These are phyloP conservation scores for Iberis amara DNA, from an alignment of 441 rosid genomes.

Conservation along the genomic window DNA sequence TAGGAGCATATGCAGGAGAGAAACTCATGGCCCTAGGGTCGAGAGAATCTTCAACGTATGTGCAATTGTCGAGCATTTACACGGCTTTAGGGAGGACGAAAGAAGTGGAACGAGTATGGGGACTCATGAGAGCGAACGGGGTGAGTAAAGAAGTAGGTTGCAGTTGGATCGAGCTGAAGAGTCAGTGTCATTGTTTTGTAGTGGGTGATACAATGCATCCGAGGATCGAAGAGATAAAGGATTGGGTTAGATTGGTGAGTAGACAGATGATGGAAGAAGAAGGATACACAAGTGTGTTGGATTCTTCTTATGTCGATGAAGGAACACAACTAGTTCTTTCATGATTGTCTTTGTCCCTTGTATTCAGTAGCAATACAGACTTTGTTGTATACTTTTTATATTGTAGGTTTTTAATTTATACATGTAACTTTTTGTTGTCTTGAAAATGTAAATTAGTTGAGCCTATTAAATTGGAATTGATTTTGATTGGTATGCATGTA, in stretches of 20 bases:
- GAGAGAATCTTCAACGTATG: constrained; percentile 71
- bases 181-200: constrained; percentile 55
- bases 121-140: constrained; percentile 53
- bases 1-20: constrained; percentile 84
- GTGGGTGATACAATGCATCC: constrained; percentile 74
- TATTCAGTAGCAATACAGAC: not conserved
- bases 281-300: constrained; percentile 14
- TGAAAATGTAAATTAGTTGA: too few relatives aligned
- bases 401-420: not conserved
- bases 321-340: constrained; percentile 22
- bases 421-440: too few relatives aligned
- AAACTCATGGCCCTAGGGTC: constrained; percentile 74
- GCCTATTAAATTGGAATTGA: too few relatives aligned
- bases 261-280: constrained; percentile 60
- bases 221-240: constrained; percentile 39
- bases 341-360: not conserved
- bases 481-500: too few relatives aligned
- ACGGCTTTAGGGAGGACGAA: constrained; percentile 46
- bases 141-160: constrained; percentile 78
- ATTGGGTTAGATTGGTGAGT: constrained; percentile 36
- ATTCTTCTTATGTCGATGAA: constrained; percentile 18
- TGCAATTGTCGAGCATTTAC: constrained; percentile 56
- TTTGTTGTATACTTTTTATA: not conserved
- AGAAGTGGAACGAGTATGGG: constrained; percentile 61
- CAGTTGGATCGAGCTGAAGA: constrained; percentile 74